phyloP scores from a whole-genome alignment of 164 flowering plant species.

The Vitis rotundifolia region DNA sequence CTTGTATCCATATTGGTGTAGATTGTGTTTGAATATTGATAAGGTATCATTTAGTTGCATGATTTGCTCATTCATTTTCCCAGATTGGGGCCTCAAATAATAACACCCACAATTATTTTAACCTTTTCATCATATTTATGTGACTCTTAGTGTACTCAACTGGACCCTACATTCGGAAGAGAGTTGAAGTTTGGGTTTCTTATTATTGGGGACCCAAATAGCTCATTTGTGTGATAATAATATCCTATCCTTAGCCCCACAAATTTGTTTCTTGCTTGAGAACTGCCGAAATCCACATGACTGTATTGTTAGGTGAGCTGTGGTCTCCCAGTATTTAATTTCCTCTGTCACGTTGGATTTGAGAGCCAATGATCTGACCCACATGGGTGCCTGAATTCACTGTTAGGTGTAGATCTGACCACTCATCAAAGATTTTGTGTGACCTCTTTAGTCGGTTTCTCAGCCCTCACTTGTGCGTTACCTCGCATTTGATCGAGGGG shows the following conservation, averaged over 20 bases:
- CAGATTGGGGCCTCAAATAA: background rate
- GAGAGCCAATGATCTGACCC: constrained; percentile 1
- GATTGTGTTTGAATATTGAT: too few species aligned
- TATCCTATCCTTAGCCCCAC: background rate
- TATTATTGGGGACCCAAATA: background rate
- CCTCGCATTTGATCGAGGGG: too few species aligned
- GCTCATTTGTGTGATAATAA: background rate
- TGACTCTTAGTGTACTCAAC: background rate
- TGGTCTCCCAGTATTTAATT: too few species aligned
- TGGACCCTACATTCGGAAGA: background rate
- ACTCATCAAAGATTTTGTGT: background rate
- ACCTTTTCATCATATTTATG: too few species aligned
- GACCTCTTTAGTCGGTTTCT: background rate
- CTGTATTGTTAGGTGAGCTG: background rate
- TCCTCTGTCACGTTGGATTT: background rate
- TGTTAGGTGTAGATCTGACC: background rate
- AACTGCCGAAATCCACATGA: background rate
- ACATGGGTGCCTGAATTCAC: background rate
- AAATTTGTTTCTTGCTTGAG: background rate
- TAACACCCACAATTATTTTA: background rate
- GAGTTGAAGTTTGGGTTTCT: background rate
- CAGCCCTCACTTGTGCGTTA: too few species aligned
- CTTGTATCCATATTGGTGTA: too few species aligned
- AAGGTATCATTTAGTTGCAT: too few species aligned
- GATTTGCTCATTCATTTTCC: too few species aligned